phyloP scores from a whole-genome alignment of 1,284 basidiomycete species.

The Serendipita sp. region DNA sequence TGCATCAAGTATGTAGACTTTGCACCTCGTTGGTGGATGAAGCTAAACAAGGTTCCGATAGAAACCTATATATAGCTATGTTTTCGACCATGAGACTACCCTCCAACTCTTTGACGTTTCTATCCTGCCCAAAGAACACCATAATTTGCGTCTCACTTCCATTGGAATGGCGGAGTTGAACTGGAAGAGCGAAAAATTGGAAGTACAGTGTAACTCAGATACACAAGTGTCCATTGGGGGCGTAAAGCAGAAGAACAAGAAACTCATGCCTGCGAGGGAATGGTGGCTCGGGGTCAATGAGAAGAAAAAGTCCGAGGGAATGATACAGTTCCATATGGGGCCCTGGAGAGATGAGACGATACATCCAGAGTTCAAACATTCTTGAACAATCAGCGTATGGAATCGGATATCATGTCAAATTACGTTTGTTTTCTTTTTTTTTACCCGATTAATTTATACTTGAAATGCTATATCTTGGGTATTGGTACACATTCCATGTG shows the following conservation, averaged over 20 bases:
- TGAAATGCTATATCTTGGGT: slow-evolving; percentile 27
- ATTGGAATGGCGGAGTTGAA: neutral
- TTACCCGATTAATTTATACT: neutral
- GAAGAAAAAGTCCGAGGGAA: slow-evolving; percentile 9
- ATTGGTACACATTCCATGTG: slow-evolving; percentile 63
- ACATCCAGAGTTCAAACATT: neutral
- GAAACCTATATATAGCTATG: neutral
- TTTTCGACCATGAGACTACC: slow-evolving; percentile 15
- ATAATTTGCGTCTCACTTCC: neutral
- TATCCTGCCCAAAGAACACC: slow-evolving; percentile 13
- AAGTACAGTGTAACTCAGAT: slow-evolving; percentile 29
- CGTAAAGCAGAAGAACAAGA: slow-evolving; percentile 44
- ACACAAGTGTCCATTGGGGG: slow-evolving; percentile 35
- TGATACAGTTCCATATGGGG: slow-evolving; percentile 3
- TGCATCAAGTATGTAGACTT: slow-evolving; percentile 44
- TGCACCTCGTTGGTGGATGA: neutral
- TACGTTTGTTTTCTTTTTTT: neutral
- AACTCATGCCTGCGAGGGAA: slow-evolving; percentile 29
- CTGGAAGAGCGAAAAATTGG: neutral
- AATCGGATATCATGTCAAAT: neutral
- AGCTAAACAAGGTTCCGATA: neutral
- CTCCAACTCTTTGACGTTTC: slow-evolving; percentile 20
- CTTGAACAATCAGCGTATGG: no score
- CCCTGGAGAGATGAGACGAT: neutral
- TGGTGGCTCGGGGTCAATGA: slow-evolving; percentile 47